A percentile compares a stretch with the other conserved stretches of the same genome.
These are phyloP conservation scores for Selaginella tamariscina DNA, from an alignment of 75 land plant genomes.

Conservation along the genomic window DNA sequence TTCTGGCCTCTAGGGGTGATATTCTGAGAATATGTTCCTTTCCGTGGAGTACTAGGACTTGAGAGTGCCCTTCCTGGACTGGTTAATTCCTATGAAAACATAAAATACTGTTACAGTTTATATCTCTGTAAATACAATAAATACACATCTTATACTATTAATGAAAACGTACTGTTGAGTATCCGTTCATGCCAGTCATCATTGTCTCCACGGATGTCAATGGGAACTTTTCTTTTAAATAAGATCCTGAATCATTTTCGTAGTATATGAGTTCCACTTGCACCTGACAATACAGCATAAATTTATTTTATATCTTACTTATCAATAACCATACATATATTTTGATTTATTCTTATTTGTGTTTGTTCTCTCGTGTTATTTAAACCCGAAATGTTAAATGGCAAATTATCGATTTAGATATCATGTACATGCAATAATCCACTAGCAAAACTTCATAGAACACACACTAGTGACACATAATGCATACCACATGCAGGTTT, in stretches of 20 bases:
- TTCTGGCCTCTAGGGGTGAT: neutral
- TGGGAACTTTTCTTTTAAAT: slow-evolving; percentile 22
- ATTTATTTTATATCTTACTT: neutral
- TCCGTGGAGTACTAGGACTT: slow-evolving; percentile 15
- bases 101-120: no score
- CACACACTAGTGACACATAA: no score
- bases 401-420: neutral
- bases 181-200: slow-evolving; percentile 34
- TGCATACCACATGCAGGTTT: neutral
- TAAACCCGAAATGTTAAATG: neutral
- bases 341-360: no score
- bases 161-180: no score
- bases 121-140: no score
- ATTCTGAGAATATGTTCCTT: neutral
- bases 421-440: neutral
- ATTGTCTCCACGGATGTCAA: slow-evolving; percentile 65
- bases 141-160: no score
- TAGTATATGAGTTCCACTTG: slow-evolving; percentile 70
- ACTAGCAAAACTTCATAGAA: no score
- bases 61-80: slow-evolving; percentile 23
- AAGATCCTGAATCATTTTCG: slow-evolving; percentile 31
- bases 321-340: neutral
- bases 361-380: slow-evolving; percentile 1
- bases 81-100: neutral
- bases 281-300: slow-evolving; percentile 33